These are phyloP conservation scores for Scheffersomyces lignicola DNA, from an alignment of 1,139 yeast species.

Conservation along the genomic window DNA sequence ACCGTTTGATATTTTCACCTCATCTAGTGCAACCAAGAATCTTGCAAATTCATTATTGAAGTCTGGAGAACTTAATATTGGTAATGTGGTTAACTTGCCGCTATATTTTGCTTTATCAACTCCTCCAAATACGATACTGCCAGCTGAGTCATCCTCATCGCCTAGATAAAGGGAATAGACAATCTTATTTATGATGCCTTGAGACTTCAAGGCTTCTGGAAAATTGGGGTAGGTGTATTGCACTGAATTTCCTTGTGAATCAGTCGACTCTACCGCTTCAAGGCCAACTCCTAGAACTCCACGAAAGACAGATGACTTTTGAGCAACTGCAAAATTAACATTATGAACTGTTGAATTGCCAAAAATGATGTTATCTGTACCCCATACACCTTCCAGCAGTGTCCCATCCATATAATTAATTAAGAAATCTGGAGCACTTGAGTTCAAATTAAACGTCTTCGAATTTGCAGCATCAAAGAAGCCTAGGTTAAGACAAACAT, in stretches of 20 bases:
- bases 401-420: constrained; percentile 48
- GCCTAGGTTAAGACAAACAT: constrained; percentile 8
- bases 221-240: constrained; percentile 28
- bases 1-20: constrained; percentile 2
- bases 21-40: constrained; percentile 2
- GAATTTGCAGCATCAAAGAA: constrained; percentile 11
- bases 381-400: constrained; percentile 50
- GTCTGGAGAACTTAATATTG: constrained; percentile 13
- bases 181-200: constrained; percentile 50
- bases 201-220: constrained; percentile 25
- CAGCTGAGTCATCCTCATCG: constrained; percentile 23
- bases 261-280: constrained; percentile 5
- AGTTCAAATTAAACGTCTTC: constrained; percentile 7
- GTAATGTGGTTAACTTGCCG: constrained; percentile 41
- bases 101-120: constrained; percentile 51
- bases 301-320: constrained; percentile 35
- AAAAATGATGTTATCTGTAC: constrained; percentile 49
- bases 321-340: constrained; percentile 52
- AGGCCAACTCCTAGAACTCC: constrained; percentile 51
- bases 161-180: constrained; percentile 57
- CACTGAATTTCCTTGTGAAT: too few relatives aligned
- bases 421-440: constrained; percentile 9
- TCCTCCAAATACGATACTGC: constrained; percentile 58
- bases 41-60: background rate
- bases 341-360: constrained; percentile 25